A percentile compares a stretch with the other conserved stretches of the same genome.
phyloP scores from a whole-genome alignment of 2,329 filamentous ascomycete species.

The Fusarium albidum region DNA sequence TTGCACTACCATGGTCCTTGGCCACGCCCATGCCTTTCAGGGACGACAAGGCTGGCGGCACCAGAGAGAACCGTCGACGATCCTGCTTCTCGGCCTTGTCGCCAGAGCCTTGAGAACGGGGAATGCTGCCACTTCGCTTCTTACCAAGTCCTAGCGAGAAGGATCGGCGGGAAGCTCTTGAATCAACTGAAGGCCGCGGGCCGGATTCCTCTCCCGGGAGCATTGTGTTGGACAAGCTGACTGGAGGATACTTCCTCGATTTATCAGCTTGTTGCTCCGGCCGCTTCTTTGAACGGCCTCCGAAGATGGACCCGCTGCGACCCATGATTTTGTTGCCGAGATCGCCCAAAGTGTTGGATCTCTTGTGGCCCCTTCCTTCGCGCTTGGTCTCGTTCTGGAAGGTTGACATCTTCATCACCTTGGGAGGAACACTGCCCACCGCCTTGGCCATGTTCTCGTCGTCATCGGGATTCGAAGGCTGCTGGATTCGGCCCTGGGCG shows the following conservation, averaged over 20 bases:
- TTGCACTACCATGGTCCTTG: slow-evolving; percentile 59
- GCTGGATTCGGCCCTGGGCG: slow-evolving; percentile 87
- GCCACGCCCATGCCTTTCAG: slow-evolving; percentile 67
- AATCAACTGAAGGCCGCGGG: slow-evolving; percentile 73
- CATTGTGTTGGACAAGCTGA: slow-evolving; percentile 84
- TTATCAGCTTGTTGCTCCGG: slow-evolving; percentile 64
- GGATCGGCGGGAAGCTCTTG: slow-evolving; percentile 70
- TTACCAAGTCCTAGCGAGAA: slow-evolving; percentile 74
- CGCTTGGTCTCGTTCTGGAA: slow-evolving; percentile 63
- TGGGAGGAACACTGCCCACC: slow-evolving; percentile 66
- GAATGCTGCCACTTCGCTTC: slow-evolving; percentile 74
- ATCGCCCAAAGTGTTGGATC: slow-evolving; percentile 80
- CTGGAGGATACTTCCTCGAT: slow-evolving; percentile 81
- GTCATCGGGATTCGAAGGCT: slow-evolving; percentile 69
- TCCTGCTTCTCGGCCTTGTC: slow-evolving; percentile 68
- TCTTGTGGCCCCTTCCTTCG: slow-evolving; percentile 67
- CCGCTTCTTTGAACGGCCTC: slow-evolving; percentile 64
- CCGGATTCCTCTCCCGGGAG: slow-evolving; percentile 62
- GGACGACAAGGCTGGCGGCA: slow-evolving; percentile 71
- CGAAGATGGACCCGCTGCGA: slow-evolving; percentile 82
- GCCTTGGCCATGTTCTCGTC: slow-evolving; percentile 71
- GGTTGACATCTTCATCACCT: slow-evolving; percentile 65
- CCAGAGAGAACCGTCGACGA: slow-evolving; percentile 74
- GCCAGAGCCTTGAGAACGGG: slow-evolving; percentile 62
- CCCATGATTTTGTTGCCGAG: slow-evolving; percentile 87